Base-by-base conservation (phyloP, 352 stramenopile species). In the Bremia lactucae region DNA sequence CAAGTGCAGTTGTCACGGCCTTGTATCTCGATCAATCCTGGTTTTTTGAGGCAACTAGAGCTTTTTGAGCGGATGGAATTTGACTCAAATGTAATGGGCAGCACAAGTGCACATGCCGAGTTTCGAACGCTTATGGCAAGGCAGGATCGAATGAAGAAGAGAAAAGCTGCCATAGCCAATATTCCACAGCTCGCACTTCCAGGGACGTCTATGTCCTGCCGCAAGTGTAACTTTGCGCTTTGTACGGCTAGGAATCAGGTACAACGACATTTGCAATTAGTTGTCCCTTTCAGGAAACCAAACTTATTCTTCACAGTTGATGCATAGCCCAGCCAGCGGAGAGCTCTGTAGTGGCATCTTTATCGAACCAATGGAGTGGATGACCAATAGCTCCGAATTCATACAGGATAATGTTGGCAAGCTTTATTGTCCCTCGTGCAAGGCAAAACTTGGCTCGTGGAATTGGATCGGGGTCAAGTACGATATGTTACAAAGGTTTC, bases 401-500 rank as follows among this genome's bases (percentile, higher is more conserved):
- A 26, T 55, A 11, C 45, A 49, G 18, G 52, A 39, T 24, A 74
- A 72, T 20, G 52, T 77, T 18, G 76, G 76, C 20, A 89, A 87
- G 31, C 31, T 89, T 6, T 41, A 52, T 6, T 89, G 76, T 46
- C 75, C 75, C 11, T 68, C 70, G 9, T 88, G 76, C 47, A 70
- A 62, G 4, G 52, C 73, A 9, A 89, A 89, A 37, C 57, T 89
- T 42, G 76, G 76, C n/a, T 72, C 69, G 18, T 89, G 69, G 68
- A 78, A 71, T 42, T 89, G 76, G 76, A 71, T 72, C 19, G 76
- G 76, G 35, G 55, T 75, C 49, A 86, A 84, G 76, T 88, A 67
- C 25, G 71, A 65, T 24, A 31, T 23, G 28, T 15, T 14, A 26
- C 9, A 9, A 3, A 26, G 18, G 1, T 8, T 16, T 42, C 20